Conservation (phyloP, 2,329 filamentous ascomycete species). For the Phoma sp. region DNA sequence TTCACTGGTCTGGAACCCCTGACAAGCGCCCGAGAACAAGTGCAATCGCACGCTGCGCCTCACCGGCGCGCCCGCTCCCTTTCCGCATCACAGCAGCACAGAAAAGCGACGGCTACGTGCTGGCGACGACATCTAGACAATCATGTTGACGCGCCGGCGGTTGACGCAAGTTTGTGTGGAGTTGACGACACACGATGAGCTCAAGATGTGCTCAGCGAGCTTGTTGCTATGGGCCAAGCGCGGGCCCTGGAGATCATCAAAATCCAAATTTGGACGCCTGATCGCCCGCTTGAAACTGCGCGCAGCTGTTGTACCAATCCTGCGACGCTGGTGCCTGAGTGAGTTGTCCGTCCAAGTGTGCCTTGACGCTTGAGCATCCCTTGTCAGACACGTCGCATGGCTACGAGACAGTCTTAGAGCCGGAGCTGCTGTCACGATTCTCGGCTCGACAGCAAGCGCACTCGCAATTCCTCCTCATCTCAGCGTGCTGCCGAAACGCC, state of each 20-base stretch:
- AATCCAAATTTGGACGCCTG: neutral
- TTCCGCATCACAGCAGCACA: neutral
- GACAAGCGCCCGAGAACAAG: conserved; percentile 3
- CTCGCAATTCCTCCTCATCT: conserved; percentile 5
- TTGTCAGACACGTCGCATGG: neutral
- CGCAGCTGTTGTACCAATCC: conserved; percentile 1
- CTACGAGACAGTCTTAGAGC: neutral
- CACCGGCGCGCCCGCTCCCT: neutral
- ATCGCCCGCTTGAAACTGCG: conserved; percentile 9
- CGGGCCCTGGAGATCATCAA: conserved; percentile 7
- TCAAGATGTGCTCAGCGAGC: neutral
- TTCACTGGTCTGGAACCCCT: conserved; percentile 7
- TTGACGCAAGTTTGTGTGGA: neutral
- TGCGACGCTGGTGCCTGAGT: conserved; percentile 6
- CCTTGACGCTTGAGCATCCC: neutral
- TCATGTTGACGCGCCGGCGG: neutral
- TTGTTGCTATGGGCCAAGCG: neutral
- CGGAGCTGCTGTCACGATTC: neutral
- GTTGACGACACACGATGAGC: neutral
- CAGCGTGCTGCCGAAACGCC: conserved; percentile 7
- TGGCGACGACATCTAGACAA: neutral
- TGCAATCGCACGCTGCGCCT: conserved; percentile 5
- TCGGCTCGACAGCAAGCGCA: neutral
- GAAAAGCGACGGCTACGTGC: neutral
- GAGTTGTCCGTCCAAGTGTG: too few relatives aligned